Percentiles rank a stretch among this genome's conserved stretches.
Evolutionary conservation across 1,284 basidiomycete species (phyloP).

Genomic region (Melampsora larici-populina): DNA sequence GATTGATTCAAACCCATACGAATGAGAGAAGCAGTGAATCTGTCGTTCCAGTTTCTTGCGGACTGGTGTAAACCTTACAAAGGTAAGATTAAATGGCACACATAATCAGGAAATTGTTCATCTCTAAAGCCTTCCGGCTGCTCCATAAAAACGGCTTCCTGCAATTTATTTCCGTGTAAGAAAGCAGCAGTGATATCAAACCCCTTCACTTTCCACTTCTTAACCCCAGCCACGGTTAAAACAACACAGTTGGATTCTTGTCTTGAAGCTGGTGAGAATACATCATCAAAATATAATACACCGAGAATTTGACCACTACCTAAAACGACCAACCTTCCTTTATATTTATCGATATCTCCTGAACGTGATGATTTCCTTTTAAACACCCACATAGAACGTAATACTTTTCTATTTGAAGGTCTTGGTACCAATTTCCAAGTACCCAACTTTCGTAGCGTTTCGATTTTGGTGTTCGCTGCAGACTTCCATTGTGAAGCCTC

Average conservation of each 20-base stretch:
- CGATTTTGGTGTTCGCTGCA: no score
- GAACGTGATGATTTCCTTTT: slow-evolving; percentile 18
- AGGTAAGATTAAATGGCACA: background rate
- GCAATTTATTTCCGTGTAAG: background rate
- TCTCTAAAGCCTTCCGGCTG: background rate
- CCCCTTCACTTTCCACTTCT: background rate
- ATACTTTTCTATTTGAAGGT: slow-evolving; percentile 5
- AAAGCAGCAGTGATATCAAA: background rate
- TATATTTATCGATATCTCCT: slow-evolving; percentile 21
- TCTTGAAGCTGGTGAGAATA: slow-evolving; percentile 12
- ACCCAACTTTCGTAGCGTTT: no score
- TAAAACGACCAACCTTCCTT: slow-evolving; percentile 41
- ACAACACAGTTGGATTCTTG: no score
- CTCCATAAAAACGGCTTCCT: background rate
- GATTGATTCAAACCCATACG: background rate
- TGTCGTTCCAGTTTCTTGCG: background rate
- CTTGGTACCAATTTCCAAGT: no score
- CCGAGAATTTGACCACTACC: slow-evolving; percentile 42
- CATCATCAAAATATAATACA: slow-evolving; percentile 43
- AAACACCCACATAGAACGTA: slow-evolving; percentile 21
- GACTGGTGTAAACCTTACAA: background rate
- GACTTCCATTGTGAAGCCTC: no score
- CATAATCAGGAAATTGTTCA: background rate
- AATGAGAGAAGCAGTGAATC: background rate
- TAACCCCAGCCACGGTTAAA: background rate